A percentile compares a stretch with the other conserved stretches of the same genome.
phyloP scores from a whole-genome alignment of 208 protist species.

The Crithidia brevicula region DNA sequence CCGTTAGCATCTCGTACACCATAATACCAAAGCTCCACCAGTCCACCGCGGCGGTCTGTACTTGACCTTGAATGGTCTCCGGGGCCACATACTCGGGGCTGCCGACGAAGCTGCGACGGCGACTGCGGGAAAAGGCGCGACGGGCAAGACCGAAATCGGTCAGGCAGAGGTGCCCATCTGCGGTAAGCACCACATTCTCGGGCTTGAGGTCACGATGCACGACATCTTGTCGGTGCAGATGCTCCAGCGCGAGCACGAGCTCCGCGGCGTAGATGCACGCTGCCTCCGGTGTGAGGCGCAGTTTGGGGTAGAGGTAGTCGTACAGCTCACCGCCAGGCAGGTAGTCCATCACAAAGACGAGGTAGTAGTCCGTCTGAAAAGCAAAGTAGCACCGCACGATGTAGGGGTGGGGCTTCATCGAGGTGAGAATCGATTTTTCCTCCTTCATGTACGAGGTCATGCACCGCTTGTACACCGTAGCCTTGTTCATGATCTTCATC shows the following conservation, averaged over 20 bases:
- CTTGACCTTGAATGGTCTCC: slow-evolving; percentile 88
- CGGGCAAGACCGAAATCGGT: slow-evolving; percentile 92
- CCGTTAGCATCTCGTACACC: slow-evolving; percentile 94
- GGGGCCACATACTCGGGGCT: slow-evolving; percentile 92
- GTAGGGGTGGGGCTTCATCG: slow-evolving; percentile 88
- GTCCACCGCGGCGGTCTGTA: slow-evolving; percentile 95
- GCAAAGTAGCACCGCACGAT: slow-evolving; percentile 85
- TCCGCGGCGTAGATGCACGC: slow-evolving; percentile 91
- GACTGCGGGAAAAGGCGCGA: slow-evolving; percentile 62
- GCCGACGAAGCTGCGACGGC: slow-evolving; percentile 88
- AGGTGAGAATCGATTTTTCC: slow-evolving; percentile 77
- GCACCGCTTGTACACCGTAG: slow-evolving; percentile 74
- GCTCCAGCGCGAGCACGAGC: slow-evolving; percentile 87
- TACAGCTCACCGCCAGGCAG: slow-evolving; percentile 95
- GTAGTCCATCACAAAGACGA: slow-evolving; percentile 94
- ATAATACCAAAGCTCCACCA: slow-evolving; percentile 97
- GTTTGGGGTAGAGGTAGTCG: slow-evolving; percentile 85
- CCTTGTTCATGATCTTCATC: slow-evolving; percentile 93
- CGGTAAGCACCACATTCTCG: slow-evolving; percentile 88
- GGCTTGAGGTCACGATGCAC: slow-evolving; percentile 91
- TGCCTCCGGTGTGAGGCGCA: slow-evolving; percentile 43
- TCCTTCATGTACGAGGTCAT: slow-evolving; percentile 91
- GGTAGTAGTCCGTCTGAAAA: slow-evolving; percentile 88
- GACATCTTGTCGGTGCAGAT: slow-evolving; percentile 88
- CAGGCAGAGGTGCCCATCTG: slow-evolving; percentile 81